Evolutionary conservation across 176 grass and related monocot species (phyloP).

Genomic region (Pontederia paniculata): DNA sequence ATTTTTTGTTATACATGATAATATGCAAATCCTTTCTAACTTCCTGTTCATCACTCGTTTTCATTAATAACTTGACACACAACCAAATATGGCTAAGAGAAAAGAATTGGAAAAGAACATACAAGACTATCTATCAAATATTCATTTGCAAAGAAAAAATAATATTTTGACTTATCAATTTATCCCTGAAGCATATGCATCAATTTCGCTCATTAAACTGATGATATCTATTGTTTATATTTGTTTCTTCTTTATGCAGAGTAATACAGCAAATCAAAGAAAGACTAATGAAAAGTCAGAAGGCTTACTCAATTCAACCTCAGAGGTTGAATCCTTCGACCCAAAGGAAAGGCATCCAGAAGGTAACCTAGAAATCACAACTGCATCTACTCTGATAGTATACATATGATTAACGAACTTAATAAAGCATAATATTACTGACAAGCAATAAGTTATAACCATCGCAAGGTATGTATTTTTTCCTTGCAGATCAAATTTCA

Average conservation of each 20-base stretch:
- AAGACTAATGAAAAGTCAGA: slow-evolving; percentile 11
- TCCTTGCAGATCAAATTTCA: neutral
- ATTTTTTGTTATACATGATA: too few relatives aligned
- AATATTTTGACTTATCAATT: neutral
- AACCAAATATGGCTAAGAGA: too few relatives aligned
- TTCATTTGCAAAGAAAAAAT: too few relatives aligned
- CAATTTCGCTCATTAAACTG: neutral
- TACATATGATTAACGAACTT: neutral
- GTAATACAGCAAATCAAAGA: neutral
- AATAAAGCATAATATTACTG: too few relatives aligned
- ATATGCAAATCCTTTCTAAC: too few relatives aligned
- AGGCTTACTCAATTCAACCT: slow-evolving; percentile 5
- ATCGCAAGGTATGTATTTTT: neutral
- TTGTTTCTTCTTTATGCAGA: slow-evolving; percentile 23
- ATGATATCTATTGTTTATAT: neutral
- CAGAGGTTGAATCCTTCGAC: slow-evolving; percentile 15
- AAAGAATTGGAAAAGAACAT: too few relatives aligned
- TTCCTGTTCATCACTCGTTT: too few relatives aligned
- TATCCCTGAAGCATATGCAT: neutral
- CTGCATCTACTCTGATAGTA: too few relatives aligned
- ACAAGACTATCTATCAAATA: too few relatives aligned
- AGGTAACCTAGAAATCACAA: slow-evolving; percentile 23
- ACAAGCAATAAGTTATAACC: too few relatives aligned
- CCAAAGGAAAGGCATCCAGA: slow-evolving; percentile 13
- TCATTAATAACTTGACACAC: too few relatives aligned